Conservation (phyloP, 2,329 filamentous ascomycete genomes). For the Atkinsonella hypoxylon region DNA sequence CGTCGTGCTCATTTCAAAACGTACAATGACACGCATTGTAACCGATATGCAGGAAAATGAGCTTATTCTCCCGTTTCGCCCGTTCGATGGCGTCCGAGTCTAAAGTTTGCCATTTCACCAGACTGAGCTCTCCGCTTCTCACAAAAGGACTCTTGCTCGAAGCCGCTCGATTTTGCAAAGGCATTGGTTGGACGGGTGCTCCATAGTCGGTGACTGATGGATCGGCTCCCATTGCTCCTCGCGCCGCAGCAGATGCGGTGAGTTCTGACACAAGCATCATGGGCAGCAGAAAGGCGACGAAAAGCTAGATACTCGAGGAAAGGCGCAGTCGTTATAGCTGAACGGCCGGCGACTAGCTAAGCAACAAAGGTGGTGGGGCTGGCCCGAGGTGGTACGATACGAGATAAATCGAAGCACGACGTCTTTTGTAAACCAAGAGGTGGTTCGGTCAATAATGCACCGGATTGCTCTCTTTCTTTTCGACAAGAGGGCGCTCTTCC, state of each 20-base stretch:
- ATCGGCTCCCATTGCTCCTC: constrained; percentile 16
- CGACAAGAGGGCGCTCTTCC: background rate
- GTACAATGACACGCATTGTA: constrained; percentile 92
- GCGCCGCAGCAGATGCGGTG: constrained; percentile 22
- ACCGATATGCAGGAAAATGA: constrained; percentile 89
- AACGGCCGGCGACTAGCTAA: background rate
- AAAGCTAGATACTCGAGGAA: background rate
- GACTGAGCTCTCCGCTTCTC: constrained; percentile 64
- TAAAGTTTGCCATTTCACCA: constrained; percentile 87
- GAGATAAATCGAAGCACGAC: background rate
- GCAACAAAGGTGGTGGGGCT: background rate
- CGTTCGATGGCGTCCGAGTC: constrained; percentile 63
- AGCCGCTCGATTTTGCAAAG: constrained; percentile 24
- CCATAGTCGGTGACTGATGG: constrained; percentile 1
- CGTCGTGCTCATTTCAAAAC: constrained; percentile 18
- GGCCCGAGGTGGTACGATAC: background rate
- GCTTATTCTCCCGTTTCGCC: constrained; percentile 69
- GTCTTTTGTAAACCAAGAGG: background rate
- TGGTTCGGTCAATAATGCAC: background rate
- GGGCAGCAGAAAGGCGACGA: background rate
- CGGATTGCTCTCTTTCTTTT: background rate
- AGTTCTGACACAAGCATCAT: constrained; percentile 27
- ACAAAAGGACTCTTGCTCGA: constrained; percentile 43
- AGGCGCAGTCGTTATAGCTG: background rate
- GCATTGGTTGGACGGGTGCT: constrained; percentile 9